These are phyloP conservation scores for Sporisorium reilianum DNA, from an alignment of 1,284 basidiomycete species.

Conservation along the genomic window DNA sequence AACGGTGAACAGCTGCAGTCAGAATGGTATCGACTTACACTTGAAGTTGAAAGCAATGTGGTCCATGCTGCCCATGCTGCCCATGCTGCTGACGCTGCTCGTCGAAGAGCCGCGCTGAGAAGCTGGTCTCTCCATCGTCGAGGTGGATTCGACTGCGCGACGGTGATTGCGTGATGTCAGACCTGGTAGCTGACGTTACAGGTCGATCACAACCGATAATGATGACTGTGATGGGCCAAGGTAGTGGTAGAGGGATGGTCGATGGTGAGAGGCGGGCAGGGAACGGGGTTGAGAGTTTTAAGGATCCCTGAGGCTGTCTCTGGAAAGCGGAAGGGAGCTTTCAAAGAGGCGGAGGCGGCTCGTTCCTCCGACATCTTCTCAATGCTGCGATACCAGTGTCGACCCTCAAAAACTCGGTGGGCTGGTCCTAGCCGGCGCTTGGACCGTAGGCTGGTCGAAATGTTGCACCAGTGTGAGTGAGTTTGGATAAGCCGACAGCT, in stretches of 20 bases:
- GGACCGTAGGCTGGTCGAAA: no score
- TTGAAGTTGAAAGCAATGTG: neutral
- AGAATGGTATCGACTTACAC: neutral
- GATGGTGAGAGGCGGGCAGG: neutral
- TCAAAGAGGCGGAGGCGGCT: no score
- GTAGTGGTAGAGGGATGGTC: neutral
- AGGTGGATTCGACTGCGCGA: neutral
- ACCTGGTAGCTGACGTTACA: no score
- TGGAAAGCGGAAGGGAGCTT: no score
- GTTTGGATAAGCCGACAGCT: neutral
- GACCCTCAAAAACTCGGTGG: no score
- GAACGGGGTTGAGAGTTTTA: neutral
- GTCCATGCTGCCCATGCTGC: neutral
- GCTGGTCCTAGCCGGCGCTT: no score
- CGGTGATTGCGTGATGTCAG: no score
- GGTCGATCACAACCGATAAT: neutral
- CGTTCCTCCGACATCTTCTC: neutral
- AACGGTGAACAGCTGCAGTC: no score
- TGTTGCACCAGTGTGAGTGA: no score
- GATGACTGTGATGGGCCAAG: neutral
- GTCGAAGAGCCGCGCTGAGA: neutral
- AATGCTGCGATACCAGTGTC: no score
- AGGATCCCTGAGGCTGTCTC: neutral
- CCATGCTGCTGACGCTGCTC: conserved; percentile 1
- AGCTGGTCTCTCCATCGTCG: neutral